Evolutionary conservation across 208 protist species (phyloP).

Genomic region (Trypanosoma conorhini): DNA sequence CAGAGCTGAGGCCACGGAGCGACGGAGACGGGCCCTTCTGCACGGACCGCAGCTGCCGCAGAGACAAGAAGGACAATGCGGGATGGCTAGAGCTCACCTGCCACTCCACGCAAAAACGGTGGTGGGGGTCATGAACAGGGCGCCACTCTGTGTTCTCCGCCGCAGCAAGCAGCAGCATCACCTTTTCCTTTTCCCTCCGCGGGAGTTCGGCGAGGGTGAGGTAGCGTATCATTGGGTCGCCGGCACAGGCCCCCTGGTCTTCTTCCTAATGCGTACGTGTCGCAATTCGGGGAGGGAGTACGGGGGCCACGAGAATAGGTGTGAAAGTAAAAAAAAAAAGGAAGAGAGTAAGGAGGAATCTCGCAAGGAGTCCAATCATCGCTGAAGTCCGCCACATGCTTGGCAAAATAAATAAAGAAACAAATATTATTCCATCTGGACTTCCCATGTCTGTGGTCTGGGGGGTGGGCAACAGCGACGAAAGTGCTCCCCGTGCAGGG

Average conservation of each 20-base stretch:
- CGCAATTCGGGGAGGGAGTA: neutral
- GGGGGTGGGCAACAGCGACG: no score
- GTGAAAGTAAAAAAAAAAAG: constrained; percentile 20
- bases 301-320: neutral
- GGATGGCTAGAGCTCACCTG: constrained; percentile 1
- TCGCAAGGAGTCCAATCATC: neutral
- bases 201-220: constrained; percentile 11
- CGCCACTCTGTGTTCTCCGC: constrained; percentile 11
- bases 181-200: constrained; percentile 12
- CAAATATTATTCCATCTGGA: no score
- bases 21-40: no score
- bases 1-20: neutral
- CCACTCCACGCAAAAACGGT: constrained; percentile 19
- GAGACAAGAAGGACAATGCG: neutral
- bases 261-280: neutral
- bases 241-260: neutral
- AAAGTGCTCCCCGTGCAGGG: no score
- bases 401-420: constrained; percentile 9
- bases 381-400: neutral
- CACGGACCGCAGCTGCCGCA: neutral
- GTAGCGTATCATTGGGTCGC: neutral
- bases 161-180: constrained; percentile 15
- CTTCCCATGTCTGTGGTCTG: no score
- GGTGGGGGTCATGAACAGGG: neutral
- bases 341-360: neutral